phyloP scores from a whole-genome alignment of 192 early-diverging fungal species.

The Chytriomyces confervae region DNA sequence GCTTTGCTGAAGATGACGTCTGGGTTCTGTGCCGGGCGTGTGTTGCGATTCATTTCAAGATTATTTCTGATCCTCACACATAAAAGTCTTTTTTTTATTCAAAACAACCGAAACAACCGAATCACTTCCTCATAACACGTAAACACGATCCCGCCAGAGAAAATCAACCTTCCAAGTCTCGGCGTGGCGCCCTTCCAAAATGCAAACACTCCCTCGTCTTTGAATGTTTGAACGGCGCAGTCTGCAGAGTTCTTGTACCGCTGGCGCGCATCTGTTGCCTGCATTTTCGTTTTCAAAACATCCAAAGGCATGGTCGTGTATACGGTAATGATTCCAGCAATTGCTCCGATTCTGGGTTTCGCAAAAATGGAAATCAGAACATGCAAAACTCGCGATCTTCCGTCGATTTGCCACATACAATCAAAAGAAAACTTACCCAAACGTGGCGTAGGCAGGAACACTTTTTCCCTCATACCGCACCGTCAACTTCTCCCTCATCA shows the following conservation, averaged over 20 bases:
- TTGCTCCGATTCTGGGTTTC: slow-evolving; percentile 69
- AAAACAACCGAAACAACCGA: background rate
- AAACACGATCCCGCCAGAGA: background rate
- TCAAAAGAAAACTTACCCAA: slow-evolving; percentile 10
- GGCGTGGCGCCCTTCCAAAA: slow-evolving; percentile 97
- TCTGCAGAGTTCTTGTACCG: slow-evolving; percentile 77
- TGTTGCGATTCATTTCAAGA: background rate
- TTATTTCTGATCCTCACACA: background rate
- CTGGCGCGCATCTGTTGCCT: slow-evolving; percentile 72
- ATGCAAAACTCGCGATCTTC: too few relatives aligned
- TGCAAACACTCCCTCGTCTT: slow-evolving; percentile 77
- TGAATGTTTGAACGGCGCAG: slow-evolving; percentile 73
- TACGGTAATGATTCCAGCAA: slow-evolving; percentile 90
- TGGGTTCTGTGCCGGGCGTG: background rate
- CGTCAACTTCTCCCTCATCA: slow-evolving; percentile 66
- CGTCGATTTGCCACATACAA: too few relatives aligned
- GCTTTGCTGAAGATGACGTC: slow-evolving; percentile 64
- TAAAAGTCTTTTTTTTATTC: background rate
- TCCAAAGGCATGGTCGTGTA: slow-evolving; percentile 97
- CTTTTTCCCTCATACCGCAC: slow-evolving; percentile 44
- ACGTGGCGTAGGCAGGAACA: slow-evolving; percentile 57
- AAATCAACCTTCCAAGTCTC: slow-evolving; percentile 78
- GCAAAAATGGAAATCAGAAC: background rate
- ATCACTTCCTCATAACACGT: background rate
- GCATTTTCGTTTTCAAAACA: slow-evolving; percentile 97